A percentile compares a stretch with the other conserved stretches of the same genome.
Evolutionary conservation across 2,329 filamentous ascomycete species (phyloP).

Genomic region (Hypocrella siamensis): DNA sequence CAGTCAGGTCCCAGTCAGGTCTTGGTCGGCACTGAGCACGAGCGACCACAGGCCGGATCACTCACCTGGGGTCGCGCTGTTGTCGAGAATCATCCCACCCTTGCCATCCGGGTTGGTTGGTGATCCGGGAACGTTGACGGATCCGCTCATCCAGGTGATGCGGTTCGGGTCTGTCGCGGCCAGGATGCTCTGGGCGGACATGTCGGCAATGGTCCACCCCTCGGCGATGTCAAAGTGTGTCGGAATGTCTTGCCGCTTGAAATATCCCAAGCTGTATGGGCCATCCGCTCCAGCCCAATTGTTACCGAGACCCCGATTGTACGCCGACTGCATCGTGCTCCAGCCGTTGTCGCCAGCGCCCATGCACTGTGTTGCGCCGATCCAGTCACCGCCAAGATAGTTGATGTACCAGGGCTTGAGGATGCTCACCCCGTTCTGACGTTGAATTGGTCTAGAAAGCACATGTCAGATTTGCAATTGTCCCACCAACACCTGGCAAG

Average conservation of each 20-base stretch:
- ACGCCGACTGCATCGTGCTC: slow-evolving; percentile 31
- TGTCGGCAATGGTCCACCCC: slow-evolving; percentile 25
- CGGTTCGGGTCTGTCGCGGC: slow-evolving; percentile 31
- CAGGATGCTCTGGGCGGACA: slow-evolving; percentile 7
- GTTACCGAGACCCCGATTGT: slow-evolving; percentile 32
- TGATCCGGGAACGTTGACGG: slow-evolving; percentile 30
- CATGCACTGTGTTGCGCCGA: slow-evolving; percentile 34
- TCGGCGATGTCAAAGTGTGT: slow-evolving; percentile 39
- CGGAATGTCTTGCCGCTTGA: slow-evolving; percentile 32
- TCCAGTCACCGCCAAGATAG: slow-evolving; percentile 28
- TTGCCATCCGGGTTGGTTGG: slow-evolving; percentile 14
- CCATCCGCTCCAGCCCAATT: slow-evolving; percentile 23
- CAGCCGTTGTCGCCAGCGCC: slow-evolving; percentile 34
- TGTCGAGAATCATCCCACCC: slow-evolving; percentile 31
- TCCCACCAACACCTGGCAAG: too few relatives aligned
- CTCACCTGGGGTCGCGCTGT: slow-evolving; percentile 16
- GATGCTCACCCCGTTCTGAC: slow-evolving; percentile 23
- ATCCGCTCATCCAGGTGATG: slow-evolving; percentile 18
- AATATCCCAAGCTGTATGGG: slow-evolving; percentile 26
- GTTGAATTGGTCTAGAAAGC: not conserved
- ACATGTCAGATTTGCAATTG: too few relatives aligned
- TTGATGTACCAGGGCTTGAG: slow-evolving; percentile 35
- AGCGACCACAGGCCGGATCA: not conserved
- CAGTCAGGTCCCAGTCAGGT: too few relatives aligned
- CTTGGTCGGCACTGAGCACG: too few relatives aligned